Conservation (phyloP, 257 asterid species). For the Rubia yunnanensis region DNA sequence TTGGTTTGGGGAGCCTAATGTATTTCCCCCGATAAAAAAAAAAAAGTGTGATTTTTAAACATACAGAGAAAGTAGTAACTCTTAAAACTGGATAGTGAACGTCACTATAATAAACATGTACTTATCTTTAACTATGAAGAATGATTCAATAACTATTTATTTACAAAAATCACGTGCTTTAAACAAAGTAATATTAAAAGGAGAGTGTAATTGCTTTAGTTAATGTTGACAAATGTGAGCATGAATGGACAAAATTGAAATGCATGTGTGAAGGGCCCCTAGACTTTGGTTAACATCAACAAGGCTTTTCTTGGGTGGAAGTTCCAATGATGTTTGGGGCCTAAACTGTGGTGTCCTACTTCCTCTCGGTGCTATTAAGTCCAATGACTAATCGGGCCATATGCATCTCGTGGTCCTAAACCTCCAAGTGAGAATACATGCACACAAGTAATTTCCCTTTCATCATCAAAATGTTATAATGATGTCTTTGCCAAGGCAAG, state of each 20-base stretch:
- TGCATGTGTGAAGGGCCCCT: neutral
- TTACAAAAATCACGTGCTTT: too few species aligned
- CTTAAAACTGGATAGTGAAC: too few species aligned
- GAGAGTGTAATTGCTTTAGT: neutral
- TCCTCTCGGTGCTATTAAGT: neutral
- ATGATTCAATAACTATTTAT: too few species aligned
- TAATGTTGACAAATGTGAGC: neutral
- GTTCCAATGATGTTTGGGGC: neutral
- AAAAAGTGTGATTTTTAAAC: too few species aligned
- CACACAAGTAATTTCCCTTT: neutral
- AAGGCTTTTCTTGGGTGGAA: neutral
- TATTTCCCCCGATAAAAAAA: too few species aligned
- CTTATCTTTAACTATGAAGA: too few species aligned
- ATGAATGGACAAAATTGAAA: slow-evolving; percentile 1
- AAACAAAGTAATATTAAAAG: neutral
- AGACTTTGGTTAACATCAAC: neutral
- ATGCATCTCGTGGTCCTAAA: neutral
- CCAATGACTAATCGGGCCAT: neutral
- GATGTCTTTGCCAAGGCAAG: neutral
- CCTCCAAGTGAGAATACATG: neutral
- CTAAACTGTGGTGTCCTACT: slow-evolving; percentile 6
- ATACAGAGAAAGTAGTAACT: too few species aligned
- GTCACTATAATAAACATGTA: too few species aligned
- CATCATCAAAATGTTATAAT: neutral
- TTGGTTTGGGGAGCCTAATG: too few species aligned